Evolutionary conservation across 371 early-diverging fungal species (phyloP).

Genomic region (Mucor piriformis): DNA sequence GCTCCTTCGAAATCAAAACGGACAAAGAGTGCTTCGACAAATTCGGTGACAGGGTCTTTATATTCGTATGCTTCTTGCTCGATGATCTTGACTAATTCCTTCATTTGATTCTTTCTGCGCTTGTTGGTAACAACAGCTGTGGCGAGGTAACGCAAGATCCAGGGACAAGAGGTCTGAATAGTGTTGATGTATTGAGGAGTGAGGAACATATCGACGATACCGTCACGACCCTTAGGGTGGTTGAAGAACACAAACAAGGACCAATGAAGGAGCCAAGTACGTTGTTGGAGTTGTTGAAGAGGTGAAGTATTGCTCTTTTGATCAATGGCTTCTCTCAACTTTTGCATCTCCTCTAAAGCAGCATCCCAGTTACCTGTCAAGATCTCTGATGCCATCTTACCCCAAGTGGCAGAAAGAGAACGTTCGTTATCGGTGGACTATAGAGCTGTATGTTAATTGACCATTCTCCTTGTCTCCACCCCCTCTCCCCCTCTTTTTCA

Average conservation of each 20-base stretch:
- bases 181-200: slow-evolving; percentile 92
- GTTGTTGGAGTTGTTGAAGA: slow-evolving; percentile 88
- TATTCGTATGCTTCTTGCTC: slow-evolving; percentile 84
- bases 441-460: neutral
- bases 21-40: slow-evolving; percentile 86
- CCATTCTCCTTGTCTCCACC: neutral
- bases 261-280: slow-evolving; percentile 95
- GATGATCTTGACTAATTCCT: slow-evolving; percentile 89
- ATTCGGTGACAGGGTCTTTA: slow-evolving; percentile 89
- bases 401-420: slow-evolving; percentile 89
- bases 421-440: slow-evolving; percentile 84
- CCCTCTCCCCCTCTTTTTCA: too few species aligned
- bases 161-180: slow-evolving; percentile 94
- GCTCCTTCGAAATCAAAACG: slow-evolving; percentile 95
- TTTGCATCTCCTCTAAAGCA: slow-evolving; percentile 86
- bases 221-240: slow-evolving; percentile 94
- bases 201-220: slow-evolving; percentile 90
- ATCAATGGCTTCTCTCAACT: slow-evolving; percentile 86
- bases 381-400: slow-evolving; percentile 95
- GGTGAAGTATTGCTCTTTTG: slow-evolving; percentile 72
- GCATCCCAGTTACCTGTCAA: slow-evolving; percentile 91
- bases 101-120: slow-evolving; percentile 83
- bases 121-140: slow-evolving; percentile 91
- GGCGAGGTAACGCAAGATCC: slow-evolving; percentile 92
- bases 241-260: slow-evolving; percentile 96